Base-by-base conservation (phyloP, 345 rosid species). In the Heritiera fomes region DNA sequence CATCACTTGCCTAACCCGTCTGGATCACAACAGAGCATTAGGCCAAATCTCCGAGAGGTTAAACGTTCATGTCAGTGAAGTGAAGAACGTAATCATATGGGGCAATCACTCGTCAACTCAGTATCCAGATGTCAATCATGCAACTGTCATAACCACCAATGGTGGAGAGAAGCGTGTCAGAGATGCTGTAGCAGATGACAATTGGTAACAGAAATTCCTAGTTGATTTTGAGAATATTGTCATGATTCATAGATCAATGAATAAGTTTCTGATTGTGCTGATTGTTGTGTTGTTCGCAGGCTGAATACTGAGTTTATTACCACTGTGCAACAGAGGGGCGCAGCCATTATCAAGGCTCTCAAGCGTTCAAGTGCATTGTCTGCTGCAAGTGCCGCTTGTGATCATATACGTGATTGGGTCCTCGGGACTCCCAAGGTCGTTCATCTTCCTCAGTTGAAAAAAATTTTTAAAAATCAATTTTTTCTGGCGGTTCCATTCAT, bases 101-200 rank as follows among this genome's bases (percentile, higher is more conserved):
- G 98, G 98, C 17, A 93, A 93, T 80, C 98, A 95, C 80, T 95
- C 95, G n/a, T 89, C 97, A 28, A 91, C 98, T 60, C 98, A 93
- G 50, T 91, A 91, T 77, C 98, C 98, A 30, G 98, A 95, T 80
- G 90, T 79, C 74, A 91, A 85, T 63, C 98, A 95, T 30, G 94
- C 94, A 14, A 87, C 85, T 34, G 89, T 87, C 50, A 62, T 67
- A 70, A 80, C 85, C 46, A 58, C 80, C 72, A 60, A 52, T 6
- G 86, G 55, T 3, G 89, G 88, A 52, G 89, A 88, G 50, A 86
- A 78, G 65, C 75, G 90, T 69, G 84, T 87, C 8, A 84, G 84
- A 81, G 89, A 90, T 56, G 83, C 86, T 18, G 75, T 89, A 28
- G 82, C 80, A 17, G 90, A 95, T 69, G 90, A 90, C 77, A 65